Evolutionary conservation across 2,329 filamentous ascomycete species (phyloP).

Genomic region (Fusarium mexicanum): DNA sequence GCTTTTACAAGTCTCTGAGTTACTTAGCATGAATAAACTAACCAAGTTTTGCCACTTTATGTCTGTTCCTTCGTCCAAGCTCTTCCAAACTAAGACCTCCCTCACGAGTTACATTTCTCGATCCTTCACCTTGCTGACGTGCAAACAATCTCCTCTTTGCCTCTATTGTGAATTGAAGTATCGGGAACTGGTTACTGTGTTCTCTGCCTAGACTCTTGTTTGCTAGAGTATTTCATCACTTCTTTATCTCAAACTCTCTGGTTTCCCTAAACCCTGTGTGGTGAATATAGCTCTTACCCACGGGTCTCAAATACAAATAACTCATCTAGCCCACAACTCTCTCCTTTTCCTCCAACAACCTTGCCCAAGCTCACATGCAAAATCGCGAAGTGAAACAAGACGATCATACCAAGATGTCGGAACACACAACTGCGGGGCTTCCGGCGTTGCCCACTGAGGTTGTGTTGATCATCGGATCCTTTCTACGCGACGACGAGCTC

Average conservation of each 20-base stretch:
- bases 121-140: fast-evolving
- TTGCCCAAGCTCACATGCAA: background rate
- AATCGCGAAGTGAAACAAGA: background rate
- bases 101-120: background rate
- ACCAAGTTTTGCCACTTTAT: fast-evolving
- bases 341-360: background rate
- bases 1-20: background rate
- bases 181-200: fast-evolving
- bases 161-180: background rate
- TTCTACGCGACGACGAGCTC: background rate
- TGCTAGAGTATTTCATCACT: too few relatives aligned
- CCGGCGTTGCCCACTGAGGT: background rate
- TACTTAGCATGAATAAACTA: fast-evolving
- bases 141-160: background rate
- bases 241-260: background rate
- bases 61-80: background rate
- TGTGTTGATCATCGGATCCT: background rate
- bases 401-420: background rate
- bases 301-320: background rate
- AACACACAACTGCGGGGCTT: background rate
- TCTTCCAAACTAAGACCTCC: background rate
- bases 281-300: background rate
- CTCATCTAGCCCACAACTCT: background rate
- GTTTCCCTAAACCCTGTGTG: fast-evolving
- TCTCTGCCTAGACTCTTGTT: background rate